Percentiles rank a stretch among this genome's conserved stretches.
Conservation (phyloP, 768 basidiomycete species). For the Exsudoporus frostii region DNA sequence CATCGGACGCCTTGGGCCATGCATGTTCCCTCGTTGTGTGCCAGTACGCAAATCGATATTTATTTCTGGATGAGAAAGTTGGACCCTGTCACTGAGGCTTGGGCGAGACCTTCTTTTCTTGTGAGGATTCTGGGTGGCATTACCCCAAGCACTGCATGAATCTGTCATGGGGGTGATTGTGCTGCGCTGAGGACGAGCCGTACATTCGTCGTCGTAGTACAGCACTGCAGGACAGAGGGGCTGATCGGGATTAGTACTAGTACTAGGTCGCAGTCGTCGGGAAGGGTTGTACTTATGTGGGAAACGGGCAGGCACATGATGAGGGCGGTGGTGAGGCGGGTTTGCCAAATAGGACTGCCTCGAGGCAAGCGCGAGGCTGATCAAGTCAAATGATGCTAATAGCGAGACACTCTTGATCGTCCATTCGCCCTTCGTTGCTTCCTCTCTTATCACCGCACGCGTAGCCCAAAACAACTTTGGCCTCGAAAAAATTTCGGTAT, state of each 20-base stretch:
- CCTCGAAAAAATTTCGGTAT: constrained; percentile 1
- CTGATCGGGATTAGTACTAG: background rate
- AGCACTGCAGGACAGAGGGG: background rate
- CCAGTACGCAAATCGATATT: background rate
- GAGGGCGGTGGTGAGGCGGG: constrained; percentile 2
- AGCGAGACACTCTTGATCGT: background rate
- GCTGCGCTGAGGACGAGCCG: background rate
- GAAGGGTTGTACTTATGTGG: background rate
- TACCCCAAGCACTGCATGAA: background rate
- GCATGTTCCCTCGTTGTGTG: constrained; percentile 1
- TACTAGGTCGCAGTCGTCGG: background rate
- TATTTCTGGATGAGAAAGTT: constrained; percentile 17
- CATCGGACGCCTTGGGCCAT: constrained; percentile 2
- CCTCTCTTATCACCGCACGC: constrained; percentile 13
- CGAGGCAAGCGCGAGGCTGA: constrained; percentile 26
- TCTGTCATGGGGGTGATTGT: background rate
- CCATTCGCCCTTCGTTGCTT: background rate
- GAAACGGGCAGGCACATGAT: background rate
- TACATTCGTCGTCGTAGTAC: background rate
- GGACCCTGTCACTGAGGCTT: constrained; percentile 3
- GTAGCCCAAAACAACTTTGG: background rate
- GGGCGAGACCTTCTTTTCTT: constrained; percentile 8
- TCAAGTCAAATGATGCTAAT: constrained; percentile 2
- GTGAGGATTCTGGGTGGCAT: constrained; percentile 3
- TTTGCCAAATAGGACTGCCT: constrained; percentile 15